Base-by-base conservation (phyloP, 1,284 basidiomycete species). In the Fistulinella staudtii region DNA sequence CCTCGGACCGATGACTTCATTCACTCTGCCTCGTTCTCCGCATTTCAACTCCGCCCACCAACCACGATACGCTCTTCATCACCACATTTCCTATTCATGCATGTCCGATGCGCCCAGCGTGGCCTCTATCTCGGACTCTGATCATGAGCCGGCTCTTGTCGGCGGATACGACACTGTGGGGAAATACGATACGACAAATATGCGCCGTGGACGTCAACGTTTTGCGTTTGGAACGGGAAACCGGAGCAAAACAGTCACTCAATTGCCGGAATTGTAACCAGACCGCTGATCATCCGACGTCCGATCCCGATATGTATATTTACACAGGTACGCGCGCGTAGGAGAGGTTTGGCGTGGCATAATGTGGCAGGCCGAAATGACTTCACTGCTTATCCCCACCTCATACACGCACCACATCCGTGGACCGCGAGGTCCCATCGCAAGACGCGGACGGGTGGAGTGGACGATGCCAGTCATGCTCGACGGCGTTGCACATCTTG, bases 1-100 rank as follows among this genome's bases (percentile, higher is more conserved):
- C 43, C 6, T 30, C 61, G 61, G 61, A 22, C 60, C 48, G 46
- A 63, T 46, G 53, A 63, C 53, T 56, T 65, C 56, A 55, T 53
- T n/a, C 23, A 22, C 24, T n/a, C 7, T 8, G 10, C 22, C 8
- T 17, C 7, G 20, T 35, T 35, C 33, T 35, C 33, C 33, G 33
- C 22, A 21, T 45, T 59, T 59, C 27, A 43, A 59, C 43, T 39
- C 45, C 54, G 52, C 45, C 53, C 37, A 10, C 18, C 10, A 10
- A 15, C 28, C 50, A 48, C 48, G 34, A 3, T n/a, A n/a, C 18
- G 3, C 30, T 5, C 15, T 11, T 31, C 6, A 28, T 28, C 9
- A 5, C 30, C 30, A 31, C 30, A 17, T 31, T 31, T 31, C 30
- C 30, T 15, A 31, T 31, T 31, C 30, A 31, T 31, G 11, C 10